Evolutionary conservation across 208 protist genomes (phyloP).

Genomic region (Perkinsela sp.): DNA sequence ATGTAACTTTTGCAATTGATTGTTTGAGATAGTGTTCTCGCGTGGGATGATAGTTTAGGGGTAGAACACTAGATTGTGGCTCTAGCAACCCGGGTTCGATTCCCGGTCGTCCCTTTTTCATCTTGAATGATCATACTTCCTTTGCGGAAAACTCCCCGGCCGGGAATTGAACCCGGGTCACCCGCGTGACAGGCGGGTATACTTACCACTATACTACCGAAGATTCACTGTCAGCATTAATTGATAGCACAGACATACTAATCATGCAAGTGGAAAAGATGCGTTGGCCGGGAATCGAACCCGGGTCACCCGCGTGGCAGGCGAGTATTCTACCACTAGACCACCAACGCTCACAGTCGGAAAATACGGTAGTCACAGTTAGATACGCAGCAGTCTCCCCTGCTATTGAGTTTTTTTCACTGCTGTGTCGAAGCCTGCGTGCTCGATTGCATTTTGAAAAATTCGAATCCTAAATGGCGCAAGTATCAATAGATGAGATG

Average conservation of each 20-base stretch:
- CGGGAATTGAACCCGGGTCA: slow-evolving; percentile 6
- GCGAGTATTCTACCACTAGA: slow-evolving; percentile 6
- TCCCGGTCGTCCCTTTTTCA: slow-evolving; percentile 1
- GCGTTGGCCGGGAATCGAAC: slow-evolving; percentile 5
- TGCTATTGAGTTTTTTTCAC: no score
- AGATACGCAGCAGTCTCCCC: no score
- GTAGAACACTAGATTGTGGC: slow-evolving; percentile 1
- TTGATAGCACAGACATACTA: no score
- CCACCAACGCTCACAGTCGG: not conserved
- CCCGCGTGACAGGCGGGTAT: slow-evolving; percentile 5
- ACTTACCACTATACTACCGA: slow-evolving; percentile 6
- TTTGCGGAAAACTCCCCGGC: not conserved
- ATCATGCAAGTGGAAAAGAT: no score
- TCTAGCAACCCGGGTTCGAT: slow-evolving; percentile 1
- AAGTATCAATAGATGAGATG: no score
- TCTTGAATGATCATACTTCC: no score
- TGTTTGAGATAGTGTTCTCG: no score
- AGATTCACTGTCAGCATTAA: no score
- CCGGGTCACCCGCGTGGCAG: slow-evolving; percentile 5
- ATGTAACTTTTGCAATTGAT: no score
- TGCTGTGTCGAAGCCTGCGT: no score
- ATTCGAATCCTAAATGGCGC: no score
- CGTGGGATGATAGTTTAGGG: not conserved
- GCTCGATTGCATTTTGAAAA: no score
- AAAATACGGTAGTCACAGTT: not conserved